A percentile compares a stretch with the other conserved stretches of the same genome.
phyloP scores from a whole-genome alignment of 2,329 filamentous ascomycete species.

The Trichoderma sp. region DNA sequence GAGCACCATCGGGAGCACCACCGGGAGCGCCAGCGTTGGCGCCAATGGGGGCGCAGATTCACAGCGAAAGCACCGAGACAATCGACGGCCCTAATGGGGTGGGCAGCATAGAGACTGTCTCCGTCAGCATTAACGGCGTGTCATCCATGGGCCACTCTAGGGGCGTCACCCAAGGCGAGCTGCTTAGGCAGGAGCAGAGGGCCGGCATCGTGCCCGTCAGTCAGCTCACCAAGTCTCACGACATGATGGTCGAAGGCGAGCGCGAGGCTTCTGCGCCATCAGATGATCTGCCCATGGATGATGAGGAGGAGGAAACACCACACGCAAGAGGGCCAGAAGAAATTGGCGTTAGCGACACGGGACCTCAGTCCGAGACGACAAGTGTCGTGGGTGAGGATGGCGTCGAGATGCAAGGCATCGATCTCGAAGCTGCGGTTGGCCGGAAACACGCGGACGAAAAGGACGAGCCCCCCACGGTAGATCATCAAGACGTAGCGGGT shows the following conservation, averaged over 20 bases:
- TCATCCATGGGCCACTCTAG: slow-evolving; percentile 49
- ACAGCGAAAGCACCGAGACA: slow-evolving; percentile 74
- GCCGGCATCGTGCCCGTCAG: slow-evolving; percentile 72
- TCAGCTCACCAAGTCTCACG: slow-evolving; percentile 50
- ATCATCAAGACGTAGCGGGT: slow-evolving; percentile 24
- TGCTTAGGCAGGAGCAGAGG: slow-evolving; percentile 81
- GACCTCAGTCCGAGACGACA: slow-evolving; percentile 58
- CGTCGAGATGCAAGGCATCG: slow-evolving; percentile 53
- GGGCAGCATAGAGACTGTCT: slow-evolving; percentile 77
- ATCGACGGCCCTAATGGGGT: slow-evolving; percentile 78
- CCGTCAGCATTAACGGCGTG: slow-evolving; percentile 69
- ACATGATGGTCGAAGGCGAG: slow-evolving; percentile 30
- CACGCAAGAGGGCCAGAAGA: slow-evolving; percentile 82
- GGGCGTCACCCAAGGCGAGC: slow-evolving; percentile 77
- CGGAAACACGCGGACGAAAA: slow-evolving; percentile 41
- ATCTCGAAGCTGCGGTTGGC: slow-evolving; percentile 60
- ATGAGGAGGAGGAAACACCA: slow-evolving; percentile 57
- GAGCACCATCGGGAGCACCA: too few relatives aligned
- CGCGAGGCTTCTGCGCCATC: slow-evolving; percentile 27
- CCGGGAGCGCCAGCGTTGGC: too few relatives aligned
- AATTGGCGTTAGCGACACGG: slow-evolving; percentile 83
- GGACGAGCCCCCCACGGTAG: slow-evolving; percentile 15
- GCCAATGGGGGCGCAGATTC: slow-evolving; percentile 41
- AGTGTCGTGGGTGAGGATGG: slow-evolving; percentile 40
- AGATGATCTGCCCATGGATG: slow-evolving; percentile 38